phyloP scores from a whole-genome alignment of 352 stramenopile genomes.

The Phytopythium kandeliae region DNA sequence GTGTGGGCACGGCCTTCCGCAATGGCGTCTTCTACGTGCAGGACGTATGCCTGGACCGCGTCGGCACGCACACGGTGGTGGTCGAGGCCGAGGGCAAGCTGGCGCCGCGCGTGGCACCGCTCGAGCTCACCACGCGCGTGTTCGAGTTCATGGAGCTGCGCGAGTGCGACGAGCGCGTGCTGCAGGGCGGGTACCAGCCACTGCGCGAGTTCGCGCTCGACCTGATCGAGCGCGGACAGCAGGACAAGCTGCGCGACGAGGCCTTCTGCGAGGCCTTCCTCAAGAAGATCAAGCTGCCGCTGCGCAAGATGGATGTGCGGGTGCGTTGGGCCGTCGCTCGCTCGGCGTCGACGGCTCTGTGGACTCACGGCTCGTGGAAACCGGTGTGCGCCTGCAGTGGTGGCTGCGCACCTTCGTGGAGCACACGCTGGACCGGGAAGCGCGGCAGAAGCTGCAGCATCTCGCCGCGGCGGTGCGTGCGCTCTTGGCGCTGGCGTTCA shows the following conservation, averaged over 20 bases:
- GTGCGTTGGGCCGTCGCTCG: constrained; percentile 14
- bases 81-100: constrained; percentile 52
- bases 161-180: constrained; percentile 36
- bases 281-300: constrained; percentile 46
- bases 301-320: constrained; percentile 66
- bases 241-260: constrained; percentile 53
- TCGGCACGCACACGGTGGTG: constrained; percentile 55
- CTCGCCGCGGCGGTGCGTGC: constrained; percentile 24
- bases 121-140: constrained; percentile 63
- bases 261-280: constrained; percentile 49
- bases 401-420: constrained; percentile 70
- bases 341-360: neutral
- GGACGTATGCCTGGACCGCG: constrained; percentile 54
- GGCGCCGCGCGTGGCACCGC: constrained; percentile 35
- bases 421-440: constrained; percentile 61
- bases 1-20: constrained; percentile 46
- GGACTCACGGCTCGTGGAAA: no score
- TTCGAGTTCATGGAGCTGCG: constrained; percentile 79
- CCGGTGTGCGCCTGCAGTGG: constrained; percentile 44
- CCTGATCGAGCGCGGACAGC: constrained; percentile 29
- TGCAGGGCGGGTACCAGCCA: constrained; percentile 43
- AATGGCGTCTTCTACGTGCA: constrained; percentile 83
- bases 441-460: constrained; percentile 45
- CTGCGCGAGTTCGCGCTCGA: constrained; percentile 52
- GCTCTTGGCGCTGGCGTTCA: neutral